Base-by-base conservation (phyloP, 441 rosid species). In the Syzygium syzygioides region DNA sequence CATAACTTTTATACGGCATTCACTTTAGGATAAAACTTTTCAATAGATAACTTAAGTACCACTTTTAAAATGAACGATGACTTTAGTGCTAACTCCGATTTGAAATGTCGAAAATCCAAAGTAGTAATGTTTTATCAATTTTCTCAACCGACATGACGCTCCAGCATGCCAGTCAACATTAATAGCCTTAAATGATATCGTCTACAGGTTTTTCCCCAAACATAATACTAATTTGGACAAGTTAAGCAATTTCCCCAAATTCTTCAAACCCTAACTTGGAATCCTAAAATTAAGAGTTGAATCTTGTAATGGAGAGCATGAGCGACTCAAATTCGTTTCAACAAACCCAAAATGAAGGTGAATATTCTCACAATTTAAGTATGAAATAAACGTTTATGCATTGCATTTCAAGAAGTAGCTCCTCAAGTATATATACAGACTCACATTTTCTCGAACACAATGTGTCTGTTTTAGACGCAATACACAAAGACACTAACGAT, bases 101-200 rank as follows among this genome's bases (percentile, higher is more conserved):
- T n/a, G 19, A 0, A 62, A n/a, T 15, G 71, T 14, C 4, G 19
- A 3, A 62, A 62, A 62, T 62, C n/a, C 1, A 0, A 62, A 1
- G 0, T 14, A 10, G 7, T 5, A n/a, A n/a, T 62, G 14, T 62
- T 62, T n/a, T 62, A 14, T 62, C 37, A n/a, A 62, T 62, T 62
- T 62, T 7, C 2, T n/a, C 28, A 3, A 62, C 68, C 18, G 3
- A 62, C 0, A 4, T n/a, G 37, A 30, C 3, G 3, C n/a, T 18
- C 4, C 1, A 15, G 14, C 0, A 0, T 62, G 71, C 20, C 34
- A 14, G 2, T 62, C 2, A 62, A 34, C 34, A n/a, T 62, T n/a
- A 17, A 2, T n/a, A 62, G 37, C 1, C 34, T 19, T n/a, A n/a
- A 62, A 1, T 0, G 10, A n/a, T 0, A 19, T 4, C 0, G 10